Percentiles rank a stretch among this genome's conserved stretches.
Conservation (phyloP, 257 asterid genomes). For the Salvia miltiorrhiza region DNA sequence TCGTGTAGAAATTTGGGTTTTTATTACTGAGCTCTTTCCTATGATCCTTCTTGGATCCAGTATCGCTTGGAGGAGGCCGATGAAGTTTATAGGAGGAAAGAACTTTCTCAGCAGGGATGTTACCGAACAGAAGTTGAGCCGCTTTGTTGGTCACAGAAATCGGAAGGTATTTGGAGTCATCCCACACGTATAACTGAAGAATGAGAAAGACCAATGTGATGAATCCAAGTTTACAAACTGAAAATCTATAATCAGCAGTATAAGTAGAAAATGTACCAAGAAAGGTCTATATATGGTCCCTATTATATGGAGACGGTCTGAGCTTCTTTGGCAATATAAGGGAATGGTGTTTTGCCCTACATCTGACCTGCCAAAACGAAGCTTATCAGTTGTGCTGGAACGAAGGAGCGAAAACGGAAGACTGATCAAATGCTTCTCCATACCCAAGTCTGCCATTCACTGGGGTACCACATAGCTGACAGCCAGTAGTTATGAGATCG, state of each 20-base stretch:
- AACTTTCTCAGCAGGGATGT: conserved; percentile 54
- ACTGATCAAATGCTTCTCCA: conserved; percentile 7
- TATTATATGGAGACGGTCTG: conserved; percentile 43
- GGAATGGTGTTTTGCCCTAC: conserved; percentile 32
- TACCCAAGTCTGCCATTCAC: conserved; percentile 41
- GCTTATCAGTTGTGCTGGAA: conserved; percentile 8
- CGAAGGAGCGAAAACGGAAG: background rate
- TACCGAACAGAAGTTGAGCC: conserved; percentile 58
- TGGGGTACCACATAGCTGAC: conserved; percentile 57
- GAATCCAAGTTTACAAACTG: background rate
- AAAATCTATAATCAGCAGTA: background rate
- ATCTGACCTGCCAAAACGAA: conserved; percentile 37
- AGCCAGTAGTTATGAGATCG: conserved; percentile 59
- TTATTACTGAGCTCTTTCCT: no score
- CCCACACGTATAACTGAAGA: conserved; percentile 68
- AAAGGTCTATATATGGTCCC: conserved; percentile 68
- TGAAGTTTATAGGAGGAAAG: conserved; percentile 39
- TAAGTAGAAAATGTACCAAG: conserved; percentile 34
- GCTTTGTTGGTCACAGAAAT: conserved; percentile 55
- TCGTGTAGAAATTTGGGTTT: conserved; percentile 35
- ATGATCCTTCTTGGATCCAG: background rate
- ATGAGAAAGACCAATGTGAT: background rate
- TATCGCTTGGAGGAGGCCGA: background rate
- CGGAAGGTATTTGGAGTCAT: conserved; percentile 51
- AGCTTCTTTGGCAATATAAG: conserved; percentile 49